Base-by-base conservation (phyloP, 106 monocot genomes). In the Dendrobium catenatum region DNA sequence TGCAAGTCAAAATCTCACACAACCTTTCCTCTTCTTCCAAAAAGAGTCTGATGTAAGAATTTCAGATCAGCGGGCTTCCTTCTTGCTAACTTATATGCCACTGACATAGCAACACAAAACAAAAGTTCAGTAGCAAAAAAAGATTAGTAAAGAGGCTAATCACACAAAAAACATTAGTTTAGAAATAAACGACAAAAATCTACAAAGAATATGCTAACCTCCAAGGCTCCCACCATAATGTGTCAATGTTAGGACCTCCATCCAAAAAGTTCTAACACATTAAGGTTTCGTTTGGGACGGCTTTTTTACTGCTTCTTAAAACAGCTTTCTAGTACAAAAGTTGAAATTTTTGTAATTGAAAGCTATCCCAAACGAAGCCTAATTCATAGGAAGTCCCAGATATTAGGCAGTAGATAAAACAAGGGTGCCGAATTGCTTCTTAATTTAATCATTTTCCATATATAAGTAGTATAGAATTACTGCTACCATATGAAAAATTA, bases 11-110 rank as follows among this genome's bases (percentile, higher is more conserved):
- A 55, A 81, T 26, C 3, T 73, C 40, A 37, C 44, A 79, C 51
- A 54, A 94, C 96, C 98, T 93, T 99, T 81, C 98, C 98, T 87
- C 79, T 93, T 85, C 95, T 86, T 80, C 98, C 98, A 85, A 95
- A 99, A 82, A 99, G 89, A 79, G 87, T 87, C 79, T 84, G 84
- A 83, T 99, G 98, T 31, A 99, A 84, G 73, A 86, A 80, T 73
- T 86, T 95, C 22, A 99, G 85, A 87, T 99, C 98, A 67, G 85
- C 84, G 82, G 93, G 88, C 76, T 95, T 99, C 87, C 83, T 95
- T 77, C 83, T 87, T 47, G 93, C 85, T 76, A 99, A 79, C 67
- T 90, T 99, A 81, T 92, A 83, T 13, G 95, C 92, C 85, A 99
- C 98, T 99, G 92, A 75, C 87, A 89, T 6, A 43, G 64, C 37